Conservation (phyloP, 441 rosid species). For the Rhodomyrtus psidioides region DNA sequence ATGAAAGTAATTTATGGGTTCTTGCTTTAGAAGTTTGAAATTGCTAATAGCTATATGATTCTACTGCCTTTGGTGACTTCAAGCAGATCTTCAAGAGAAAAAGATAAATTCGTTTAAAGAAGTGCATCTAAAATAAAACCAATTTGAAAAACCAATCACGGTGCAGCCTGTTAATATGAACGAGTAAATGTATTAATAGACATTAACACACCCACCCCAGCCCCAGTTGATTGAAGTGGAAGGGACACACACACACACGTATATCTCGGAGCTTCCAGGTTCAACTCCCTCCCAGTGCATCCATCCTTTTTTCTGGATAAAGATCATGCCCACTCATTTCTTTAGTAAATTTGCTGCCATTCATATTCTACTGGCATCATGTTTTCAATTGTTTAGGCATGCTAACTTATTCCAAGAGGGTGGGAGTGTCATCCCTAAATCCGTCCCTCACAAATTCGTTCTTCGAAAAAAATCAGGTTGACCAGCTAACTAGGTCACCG, state of each 20-base stretch:
- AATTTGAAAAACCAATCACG: background rate
- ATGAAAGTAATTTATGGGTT: conserved; percentile 13
- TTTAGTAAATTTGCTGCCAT: background rate
- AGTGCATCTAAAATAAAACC: background rate
- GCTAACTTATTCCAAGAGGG: background rate
- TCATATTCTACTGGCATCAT: background rate
- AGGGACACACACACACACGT: too few species aligned
- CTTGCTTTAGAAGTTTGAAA: conserved; percentile 93
- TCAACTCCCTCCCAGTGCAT: background rate
- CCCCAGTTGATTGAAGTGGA: too few species aligned
- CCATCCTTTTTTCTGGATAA: background rate
- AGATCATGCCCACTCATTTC: background rate
- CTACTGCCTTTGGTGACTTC: background rate
- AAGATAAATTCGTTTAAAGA: background rate
- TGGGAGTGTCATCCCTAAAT: background rate
- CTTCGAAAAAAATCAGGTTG: background rate
- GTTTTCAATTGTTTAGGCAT: background rate
- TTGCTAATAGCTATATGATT: conserved; percentile 79
- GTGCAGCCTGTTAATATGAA: too few species aligned
- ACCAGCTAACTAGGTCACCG: background rate
- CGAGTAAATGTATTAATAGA: too few species aligned
- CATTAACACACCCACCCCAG: too few species aligned
- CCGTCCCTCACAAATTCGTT: background rate
- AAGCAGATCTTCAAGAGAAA: background rate
- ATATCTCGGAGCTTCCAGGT: background rate